phyloP scores from a whole-genome alignment of 2,329 filamentous ascomycete species.

The Macrophomina tecta region DNA sequence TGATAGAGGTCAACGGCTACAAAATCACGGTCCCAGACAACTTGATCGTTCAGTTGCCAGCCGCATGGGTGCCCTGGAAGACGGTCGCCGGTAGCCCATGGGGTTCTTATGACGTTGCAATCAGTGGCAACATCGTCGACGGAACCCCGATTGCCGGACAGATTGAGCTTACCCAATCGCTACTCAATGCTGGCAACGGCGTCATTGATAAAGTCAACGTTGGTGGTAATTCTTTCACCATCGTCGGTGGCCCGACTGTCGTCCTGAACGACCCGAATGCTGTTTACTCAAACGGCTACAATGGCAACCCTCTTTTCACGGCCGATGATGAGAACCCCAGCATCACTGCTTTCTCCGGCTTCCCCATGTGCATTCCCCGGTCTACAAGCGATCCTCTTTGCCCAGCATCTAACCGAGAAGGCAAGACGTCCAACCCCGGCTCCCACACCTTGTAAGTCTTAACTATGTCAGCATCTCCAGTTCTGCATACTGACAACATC shows the following conservation, averaged over 20 bases:
- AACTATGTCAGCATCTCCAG: no score
- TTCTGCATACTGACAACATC: neutral
- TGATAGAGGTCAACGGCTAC: slow-evolving; percentile 54
- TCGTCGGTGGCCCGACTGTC: slow-evolving; percentile 46
- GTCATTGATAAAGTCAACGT: slow-evolving; percentile 44
- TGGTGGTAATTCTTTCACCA: slow-evolving; percentile 40
- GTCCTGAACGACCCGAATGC: slow-evolving; percentile 55
- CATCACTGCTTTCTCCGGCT: slow-evolving; percentile 57
- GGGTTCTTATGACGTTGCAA: slow-evolving; percentile 31
- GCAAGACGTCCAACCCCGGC: slow-evolving; percentile 33
- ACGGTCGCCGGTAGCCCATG: slow-evolving; percentile 36
- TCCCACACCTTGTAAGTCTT: slow-evolving; percentile 31
- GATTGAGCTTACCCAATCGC: slow-evolving; percentile 45
- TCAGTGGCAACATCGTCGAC: slow-evolving; percentile 49
- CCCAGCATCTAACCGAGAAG: slow-evolving; percentile 44
- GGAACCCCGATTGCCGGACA: slow-evolving; percentile 47
- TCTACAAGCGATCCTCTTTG: slow-evolving; percentile 45
- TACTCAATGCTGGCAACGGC: slow-evolving; percentile 45
- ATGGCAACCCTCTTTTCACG: slow-evolving; percentile 50
- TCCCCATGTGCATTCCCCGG: slow-evolving; percentile 60
- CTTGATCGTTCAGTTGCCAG: slow-evolving; percentile 57
- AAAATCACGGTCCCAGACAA: slow-evolving; percentile 57
- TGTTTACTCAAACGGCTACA: slow-evolving; percentile 50
- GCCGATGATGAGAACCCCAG: slow-evolving; percentile 58
- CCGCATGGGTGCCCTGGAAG: slow-evolving; percentile 52